Percentiles rank a stretch among this genome's conserved stretches.
phyloP scores from a whole-genome alignment of 1,284 basidiomycete species.

The Pascua guehoae region DNA sequence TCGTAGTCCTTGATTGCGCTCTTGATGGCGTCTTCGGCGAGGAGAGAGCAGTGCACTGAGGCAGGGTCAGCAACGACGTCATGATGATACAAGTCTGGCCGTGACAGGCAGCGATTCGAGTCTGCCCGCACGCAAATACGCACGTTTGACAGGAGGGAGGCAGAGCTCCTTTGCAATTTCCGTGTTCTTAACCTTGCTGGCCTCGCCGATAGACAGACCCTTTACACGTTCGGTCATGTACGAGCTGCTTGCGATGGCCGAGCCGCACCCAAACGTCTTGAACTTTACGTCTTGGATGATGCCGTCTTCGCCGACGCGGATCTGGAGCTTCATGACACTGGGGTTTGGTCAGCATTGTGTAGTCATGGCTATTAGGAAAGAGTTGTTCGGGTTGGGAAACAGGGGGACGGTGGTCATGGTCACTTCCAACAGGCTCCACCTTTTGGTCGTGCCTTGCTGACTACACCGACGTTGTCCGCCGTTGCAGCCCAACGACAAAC shows the following conservation, averaged over 20 bases:
- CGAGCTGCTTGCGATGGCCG: constrained; percentile 92
- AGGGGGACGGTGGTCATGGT: not conserved
- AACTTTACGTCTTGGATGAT: constrained; percentile 98
- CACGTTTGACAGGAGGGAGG: constrained; percentile 93
- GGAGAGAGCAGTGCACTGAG: constrained; percentile 63
- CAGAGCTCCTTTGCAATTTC: constrained; percentile 97
- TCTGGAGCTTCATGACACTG: constrained; percentile 99
- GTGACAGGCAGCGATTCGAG: not conserved
- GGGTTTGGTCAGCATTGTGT: constrained; percentile 36
- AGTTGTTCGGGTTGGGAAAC: too few relatives aligned
- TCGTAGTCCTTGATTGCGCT: constrained; percentile 91
- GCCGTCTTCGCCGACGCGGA: constrained; percentile 84
- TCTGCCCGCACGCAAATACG: constrained; percentile 52
- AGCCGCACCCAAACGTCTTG: constrained; percentile 88
- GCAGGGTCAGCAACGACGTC: constrained; percentile 1
- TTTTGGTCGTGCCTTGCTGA: not conserved
- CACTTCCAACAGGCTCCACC: not conserved
- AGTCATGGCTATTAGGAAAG: too few relatives aligned
- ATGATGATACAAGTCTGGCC: not conserved
- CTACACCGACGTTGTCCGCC: not conserved
- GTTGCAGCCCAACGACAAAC: too few relatives aligned
- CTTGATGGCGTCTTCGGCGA: constrained; percentile 95
- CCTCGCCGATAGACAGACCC: constrained; percentile 89
- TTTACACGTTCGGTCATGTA: constrained; percentile 98
- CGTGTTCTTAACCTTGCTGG: constrained; percentile 96